Base-by-base conservation (phyloP, 768 basidiomycete species). In the Pleurotus djamor region DNA sequence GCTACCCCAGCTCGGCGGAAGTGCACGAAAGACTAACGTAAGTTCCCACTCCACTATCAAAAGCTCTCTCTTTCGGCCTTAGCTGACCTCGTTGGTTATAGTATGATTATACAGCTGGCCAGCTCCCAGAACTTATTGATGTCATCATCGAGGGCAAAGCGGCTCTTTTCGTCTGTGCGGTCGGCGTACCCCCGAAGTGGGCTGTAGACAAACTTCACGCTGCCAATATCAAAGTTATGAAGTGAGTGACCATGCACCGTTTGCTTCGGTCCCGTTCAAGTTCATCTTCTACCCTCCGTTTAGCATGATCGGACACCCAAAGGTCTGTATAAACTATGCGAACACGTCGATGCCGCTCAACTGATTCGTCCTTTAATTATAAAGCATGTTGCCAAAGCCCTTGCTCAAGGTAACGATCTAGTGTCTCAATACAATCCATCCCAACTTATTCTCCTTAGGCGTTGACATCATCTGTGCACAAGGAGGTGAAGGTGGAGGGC, bases 401-500 rank as follows among this genome's bases (percentile, higher is more conserved):
- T 95, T 6, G 89, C 85, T 7, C 87, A 86, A 71, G 89, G 87
- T 82, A 47, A 57, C 28, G 7, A 21, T n/a, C 14, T 14, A 47
- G 5, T 28, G 37, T 28, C 41, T 12, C 47, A 6, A 9, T 36
- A 3, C 37, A 28, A 14, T 55, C 5, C 5, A 43, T 52, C n/a
- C 9, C 41, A 43, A n/a, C n/a, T 43, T 59, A 33, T 48, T 45
- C 14, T 43, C 5, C 8, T 28, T 64, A 81, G 91, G 92, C n/a
- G 91, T 94, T 13, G 93, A 96, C 65, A 84, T 95, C 61, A 93
- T 96, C 49, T 92, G 93, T 67, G 92, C 91, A 1, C 92, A 92
- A 70, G 90, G 89, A 36, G 91, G 91, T 14, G 92, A 94, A 72
- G 93, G 92, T 16, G 92, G 93, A 32, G 93, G 92, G 10, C 93